Evolutionary conservation across 1,284 basidiomycete species (phyloP), one percentile per base, ranked within the genome.

Genomic region (Athelia psychrophila): DNA sequence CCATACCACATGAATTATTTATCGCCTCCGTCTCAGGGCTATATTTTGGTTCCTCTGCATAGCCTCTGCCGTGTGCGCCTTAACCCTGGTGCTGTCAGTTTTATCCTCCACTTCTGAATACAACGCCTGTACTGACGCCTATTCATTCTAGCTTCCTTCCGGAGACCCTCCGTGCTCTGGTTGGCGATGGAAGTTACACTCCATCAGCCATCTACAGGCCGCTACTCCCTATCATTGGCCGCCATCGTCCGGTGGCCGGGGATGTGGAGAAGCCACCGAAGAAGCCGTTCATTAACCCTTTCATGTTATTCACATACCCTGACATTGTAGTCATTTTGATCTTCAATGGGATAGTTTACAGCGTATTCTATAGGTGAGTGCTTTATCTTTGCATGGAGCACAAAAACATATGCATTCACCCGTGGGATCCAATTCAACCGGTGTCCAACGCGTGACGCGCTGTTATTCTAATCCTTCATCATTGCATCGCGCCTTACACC

Each of bases 21-120:
- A 25, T 18, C 45, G 16, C 51, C 32, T 5, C 18, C 44, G 36
- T 36, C 44, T 25, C 42, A 78, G 77, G 59, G 63, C 77, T 2
- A 77, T 81, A 5, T 82, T 82, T 59, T 82, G 78, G 77, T 81
- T 81, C 56, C 59, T 81, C 10, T 68, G 69, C 40, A 80, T 78
- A 1, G 56, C 69, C 1, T 67, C 74, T 6, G 74, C 65, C 0
- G 54, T 68, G 2, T 72, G 71, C 51, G 62, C 72, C 19, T 33
- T 77, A 2, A 55, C 68, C 40, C 70, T 78, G 53, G 57, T 73
- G 19, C 54, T 72, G 74, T 76, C 53, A 49, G 73, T 66, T 20
- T 42, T 32, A 10, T 25, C n/a, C n/a, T n/a, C n/a, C n/a, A 44
- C 33, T 3, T 44, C 18, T 27, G 15, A 25, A 24, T n/a, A 45